phyloP scores from a whole-genome alignment of 2,329 filamentous ascomycete species.

The Colletotrichum abscissum region DNA sequence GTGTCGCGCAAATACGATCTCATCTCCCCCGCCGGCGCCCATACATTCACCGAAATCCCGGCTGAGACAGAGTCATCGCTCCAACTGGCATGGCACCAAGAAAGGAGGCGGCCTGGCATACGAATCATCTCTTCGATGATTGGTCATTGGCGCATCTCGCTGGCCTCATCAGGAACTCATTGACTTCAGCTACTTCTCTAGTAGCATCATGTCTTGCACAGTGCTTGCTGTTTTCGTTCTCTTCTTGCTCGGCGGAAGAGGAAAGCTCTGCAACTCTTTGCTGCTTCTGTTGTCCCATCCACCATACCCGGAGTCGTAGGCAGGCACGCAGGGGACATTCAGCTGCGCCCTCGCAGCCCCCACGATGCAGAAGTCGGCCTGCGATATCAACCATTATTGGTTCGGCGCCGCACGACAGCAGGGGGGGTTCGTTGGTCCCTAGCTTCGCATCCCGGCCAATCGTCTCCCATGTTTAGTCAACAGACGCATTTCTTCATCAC shows the following conservation, averaged over 20 bases:
- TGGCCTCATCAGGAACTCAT: not conserved
- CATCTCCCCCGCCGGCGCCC: constrained; percentile 11
- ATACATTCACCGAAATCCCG: constrained; percentile 27
- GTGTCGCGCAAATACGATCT: constrained; percentile 7
- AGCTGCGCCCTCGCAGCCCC: constrained; percentile 30
- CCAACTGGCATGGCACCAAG: not conserved
- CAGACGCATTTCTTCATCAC: constrained; percentile 19
- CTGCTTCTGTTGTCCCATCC: not conserved
- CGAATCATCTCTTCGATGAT: not conserved
- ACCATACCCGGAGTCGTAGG: constrained; percentile 1
- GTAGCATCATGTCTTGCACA: not conserved
- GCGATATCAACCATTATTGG: constrained; percentile 30
- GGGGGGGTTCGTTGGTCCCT: constrained; percentile 13
- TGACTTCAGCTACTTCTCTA: constrained; percentile 4
- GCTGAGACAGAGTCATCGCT: constrained; percentile 22
- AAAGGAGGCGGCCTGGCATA: not conserved
- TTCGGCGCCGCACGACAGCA: constrained; percentile 14
- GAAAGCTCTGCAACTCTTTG: not conserved
- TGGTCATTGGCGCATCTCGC: constrained; percentile 6
- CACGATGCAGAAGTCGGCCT: constrained; percentile 21
- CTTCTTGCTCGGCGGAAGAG: not conserved
- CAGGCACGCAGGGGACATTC: constrained; percentile 31
- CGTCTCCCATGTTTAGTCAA: constrained; percentile 17
- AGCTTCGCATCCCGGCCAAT: constrained; percentile 27
- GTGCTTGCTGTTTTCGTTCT: constrained; percentile 3